Conservation (phyloP, 352 stramenopile genomes). For the Pythium brachiatum region DNA sequence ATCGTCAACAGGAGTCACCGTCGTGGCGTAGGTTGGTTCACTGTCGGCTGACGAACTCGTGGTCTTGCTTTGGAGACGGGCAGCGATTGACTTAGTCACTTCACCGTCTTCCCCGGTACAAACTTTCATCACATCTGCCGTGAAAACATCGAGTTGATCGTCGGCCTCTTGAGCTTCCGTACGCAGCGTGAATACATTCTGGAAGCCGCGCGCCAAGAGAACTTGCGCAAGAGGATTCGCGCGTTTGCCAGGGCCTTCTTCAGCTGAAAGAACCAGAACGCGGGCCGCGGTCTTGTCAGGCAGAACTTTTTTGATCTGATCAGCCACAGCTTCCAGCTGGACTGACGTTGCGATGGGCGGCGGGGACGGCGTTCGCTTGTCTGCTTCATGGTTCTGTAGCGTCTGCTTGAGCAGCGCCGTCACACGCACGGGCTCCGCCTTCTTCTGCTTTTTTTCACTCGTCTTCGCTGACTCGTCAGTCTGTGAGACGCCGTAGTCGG, state of each 20-base stretch:
- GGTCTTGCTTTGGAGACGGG: background rate
- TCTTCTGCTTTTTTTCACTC: background rate
- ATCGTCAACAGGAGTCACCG: background rate
- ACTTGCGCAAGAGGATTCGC: background rate
- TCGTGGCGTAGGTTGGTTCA: background rate
- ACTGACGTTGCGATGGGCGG: background rate
- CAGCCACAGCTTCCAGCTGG: background rate
- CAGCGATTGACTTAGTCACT: background rate
- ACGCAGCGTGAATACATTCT: slow-evolving; percentile 4
- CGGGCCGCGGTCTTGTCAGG: background rate
- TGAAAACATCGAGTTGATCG: background rate
- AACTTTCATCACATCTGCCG: background rate
- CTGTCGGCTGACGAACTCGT: background rate
- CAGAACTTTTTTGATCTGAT: background rate
- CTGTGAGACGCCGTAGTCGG: slow-evolving; percentile 1
- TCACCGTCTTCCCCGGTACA: background rate
- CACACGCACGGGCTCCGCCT: background rate
- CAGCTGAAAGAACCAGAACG: background rate
- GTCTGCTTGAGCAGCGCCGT: background rate
- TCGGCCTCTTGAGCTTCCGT: background rate
- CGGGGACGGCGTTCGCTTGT: background rate
- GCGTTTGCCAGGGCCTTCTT: background rate
- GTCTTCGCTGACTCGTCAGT: background rate
- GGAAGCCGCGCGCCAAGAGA: background rate
- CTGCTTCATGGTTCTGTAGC: background rate